These are phyloP conservation scores for Paecilomyces sp. DNA, from an alignment of 2,329 filamentous ascomycete genomes.

Conservation along the genomic window DNA sequence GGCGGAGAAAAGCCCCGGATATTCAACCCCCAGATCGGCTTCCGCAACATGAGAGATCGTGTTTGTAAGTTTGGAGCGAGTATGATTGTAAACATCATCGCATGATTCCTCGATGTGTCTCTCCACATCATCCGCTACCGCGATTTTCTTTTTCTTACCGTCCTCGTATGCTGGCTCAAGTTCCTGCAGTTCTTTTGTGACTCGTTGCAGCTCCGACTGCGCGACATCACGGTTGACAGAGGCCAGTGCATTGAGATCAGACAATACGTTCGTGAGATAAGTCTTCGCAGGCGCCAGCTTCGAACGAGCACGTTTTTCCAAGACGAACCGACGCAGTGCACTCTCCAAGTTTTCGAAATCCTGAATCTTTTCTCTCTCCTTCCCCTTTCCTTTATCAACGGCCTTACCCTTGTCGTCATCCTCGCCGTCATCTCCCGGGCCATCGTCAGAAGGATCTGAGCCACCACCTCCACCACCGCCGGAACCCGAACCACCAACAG, in stretches of 20 bases:
- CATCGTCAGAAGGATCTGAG: slow-evolving; percentile 38
- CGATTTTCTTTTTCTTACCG: slow-evolving; percentile 69
- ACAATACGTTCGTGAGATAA: slow-evolving; percentile 86
- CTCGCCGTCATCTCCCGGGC: slow-evolving; percentile 38
- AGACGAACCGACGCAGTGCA: slow-evolving; percentile 81
- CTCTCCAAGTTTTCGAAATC: slow-evolving; percentile 89
- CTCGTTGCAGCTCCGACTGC: slow-evolving; percentile 73
- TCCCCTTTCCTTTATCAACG: slow-evolving; percentile 70
- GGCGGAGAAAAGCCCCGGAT: slow-evolving; percentile 75
- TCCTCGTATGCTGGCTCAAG: slow-evolving; percentile 81
- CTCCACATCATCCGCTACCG: slow-evolving; percentile 76
- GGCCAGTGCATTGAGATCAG: slow-evolving; percentile 76
- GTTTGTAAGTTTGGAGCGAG: slow-evolving; percentile 64
- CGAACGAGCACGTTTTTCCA: slow-evolving; percentile 90
- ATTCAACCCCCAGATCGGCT: slow-evolving; percentile 71
- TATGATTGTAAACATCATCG: slow-evolving; percentile 77
- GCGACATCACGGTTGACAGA: slow-evolving; percentile 83
- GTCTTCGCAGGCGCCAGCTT: slow-evolving; percentile 94
- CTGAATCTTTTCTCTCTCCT: slow-evolving; percentile 79
- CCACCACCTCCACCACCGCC: slow-evolving; percentile 50
- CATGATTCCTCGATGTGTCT: slow-evolving; percentile 77
- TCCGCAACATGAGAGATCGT: slow-evolving; percentile 73
- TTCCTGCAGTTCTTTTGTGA: slow-evolving; percentile 70
- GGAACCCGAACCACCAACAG: slow-evolving; percentile 41
- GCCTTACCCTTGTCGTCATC: slow-evolving; percentile 51